A percentile compares a stretch with the other conserved stretches of the same genome.
Conservation (phyloP, 2,329 filamentous ascomycete genomes). For the Apiospora sp. region DNA sequence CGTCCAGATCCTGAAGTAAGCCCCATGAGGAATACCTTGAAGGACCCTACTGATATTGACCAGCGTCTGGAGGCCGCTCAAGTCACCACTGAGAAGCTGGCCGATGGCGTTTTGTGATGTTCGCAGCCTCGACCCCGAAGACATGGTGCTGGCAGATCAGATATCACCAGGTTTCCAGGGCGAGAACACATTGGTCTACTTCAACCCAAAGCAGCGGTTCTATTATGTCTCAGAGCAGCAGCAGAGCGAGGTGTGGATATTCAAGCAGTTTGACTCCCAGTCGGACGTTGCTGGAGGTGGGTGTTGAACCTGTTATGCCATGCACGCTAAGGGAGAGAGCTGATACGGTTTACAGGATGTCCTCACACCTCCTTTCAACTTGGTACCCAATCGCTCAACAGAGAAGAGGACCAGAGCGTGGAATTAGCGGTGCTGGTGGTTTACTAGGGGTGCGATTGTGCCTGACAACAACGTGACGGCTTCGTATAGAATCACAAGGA, state of each 20-base stretch:
- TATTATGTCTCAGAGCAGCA: not conserved
- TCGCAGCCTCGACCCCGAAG: not conserved
- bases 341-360: not conserved
- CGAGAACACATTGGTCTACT: not conserved
- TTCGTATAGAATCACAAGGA: no score
- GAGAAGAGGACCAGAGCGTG: not conserved
- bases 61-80: not conserved
- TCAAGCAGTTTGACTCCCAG: not conserved
- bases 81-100: not conserved
- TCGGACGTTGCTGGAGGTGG: not conserved
- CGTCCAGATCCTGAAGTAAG: not conserved
- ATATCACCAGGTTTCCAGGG: not conserved
- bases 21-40: not conserved
- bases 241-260: not conserved
- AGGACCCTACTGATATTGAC: not conserved
- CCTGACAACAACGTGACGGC: not conserved
- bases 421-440: not conserved
- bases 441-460: not conserved
- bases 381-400: not conserved
- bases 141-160: not conserved
- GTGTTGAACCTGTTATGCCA: not conserved
- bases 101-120: not conserved
- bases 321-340: not conserved
- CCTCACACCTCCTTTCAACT: not conserved
- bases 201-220: not conserved